A percentile compares a stretch with the other conserved stretches of the same genome.
phyloP scores from a whole-genome alignment of 139 green algal genomes.

The Penium margaritaceum region DNA sequence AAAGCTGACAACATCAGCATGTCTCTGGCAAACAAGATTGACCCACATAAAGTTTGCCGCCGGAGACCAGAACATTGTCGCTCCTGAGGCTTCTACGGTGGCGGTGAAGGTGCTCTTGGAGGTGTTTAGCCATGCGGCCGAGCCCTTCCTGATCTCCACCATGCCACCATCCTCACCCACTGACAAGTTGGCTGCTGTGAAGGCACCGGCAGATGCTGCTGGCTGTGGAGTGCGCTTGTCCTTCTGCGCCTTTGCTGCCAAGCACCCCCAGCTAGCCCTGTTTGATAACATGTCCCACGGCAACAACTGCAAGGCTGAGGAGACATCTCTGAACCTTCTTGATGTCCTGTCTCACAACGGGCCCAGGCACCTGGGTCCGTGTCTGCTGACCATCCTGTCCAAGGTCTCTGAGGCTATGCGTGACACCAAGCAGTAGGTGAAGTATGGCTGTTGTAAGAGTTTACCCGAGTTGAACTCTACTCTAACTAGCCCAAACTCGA shows the following conservation, averaged over 20 bases:
- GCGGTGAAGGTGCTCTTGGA: neutral
- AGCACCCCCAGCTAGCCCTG: slow-evolving; percentile 1
- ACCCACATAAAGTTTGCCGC: neutral
- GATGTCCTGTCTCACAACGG: slow-evolving; percentile 6
- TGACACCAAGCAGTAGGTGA: too few relatives aligned
- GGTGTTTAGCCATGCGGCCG: neutral
- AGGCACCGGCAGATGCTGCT: neutral
- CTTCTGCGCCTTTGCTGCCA: slow-evolving; percentile 6
- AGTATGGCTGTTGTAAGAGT: too few relatives aligned
- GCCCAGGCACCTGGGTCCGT: slow-evolving; percentile 13
- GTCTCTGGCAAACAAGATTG: neutral
- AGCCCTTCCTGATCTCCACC: slow-evolving; percentile 18
- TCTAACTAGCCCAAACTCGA: too few relatives aligned
- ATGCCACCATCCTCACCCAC: neutral
- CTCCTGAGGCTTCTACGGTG: slow-evolving; percentile 1
- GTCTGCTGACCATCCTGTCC: slow-evolving; percentile 15
- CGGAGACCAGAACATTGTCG: neutral
- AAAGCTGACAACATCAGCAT: neutral
- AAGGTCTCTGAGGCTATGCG: slow-evolving; percentile 18
- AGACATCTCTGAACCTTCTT: neutral
- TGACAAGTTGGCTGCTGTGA: slow-evolving; percentile 18
- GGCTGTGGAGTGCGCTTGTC: neutral
- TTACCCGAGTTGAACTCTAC: too few relatives aligned
- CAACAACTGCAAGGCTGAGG: slow-evolving; percentile 20
- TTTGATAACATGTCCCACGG: neutral